phyloP scores from a whole-genome alignment of 768 basidiomycete species.

The Tricholomella constricta region DNA sequence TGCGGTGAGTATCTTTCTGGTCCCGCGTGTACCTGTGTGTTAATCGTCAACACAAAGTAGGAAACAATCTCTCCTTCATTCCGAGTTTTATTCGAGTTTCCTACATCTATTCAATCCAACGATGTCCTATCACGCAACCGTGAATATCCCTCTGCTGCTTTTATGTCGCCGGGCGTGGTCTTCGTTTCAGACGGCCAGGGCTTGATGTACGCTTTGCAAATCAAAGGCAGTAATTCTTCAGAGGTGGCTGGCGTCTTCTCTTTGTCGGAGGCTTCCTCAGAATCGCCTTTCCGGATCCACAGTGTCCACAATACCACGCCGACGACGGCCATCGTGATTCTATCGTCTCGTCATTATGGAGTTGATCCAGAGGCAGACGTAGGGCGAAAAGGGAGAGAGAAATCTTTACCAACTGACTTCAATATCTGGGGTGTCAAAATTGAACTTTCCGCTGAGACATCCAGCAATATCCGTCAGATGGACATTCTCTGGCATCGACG shows the following conservation, averaged over 20 bases:
- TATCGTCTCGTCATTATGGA: slow-evolving; percentile 61
- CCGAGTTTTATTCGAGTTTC: slow-evolving; percentile 59
- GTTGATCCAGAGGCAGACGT: slow-evolving; percentile 18
- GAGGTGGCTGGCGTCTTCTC: slow-evolving; percentile 55
- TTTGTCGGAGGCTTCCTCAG: slow-evolving; percentile 40
- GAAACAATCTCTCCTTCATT: slow-evolving; percentile 52
- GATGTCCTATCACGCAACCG: slow-evolving; percentile 43
- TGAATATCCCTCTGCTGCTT: slow-evolving; percentile 77
- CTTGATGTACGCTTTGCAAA: slow-evolving; percentile 58
- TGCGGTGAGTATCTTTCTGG: slow-evolving; percentile 50
- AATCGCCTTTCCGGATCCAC: slow-evolving; percentile 39
- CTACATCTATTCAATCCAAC: slow-evolving; percentile 48
- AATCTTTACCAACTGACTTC: slow-evolving; percentile 44
- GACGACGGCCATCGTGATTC: slow-evolving; percentile 43
- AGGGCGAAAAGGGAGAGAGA: slow-evolving; percentile 21
- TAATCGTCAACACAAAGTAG: slow-evolving; percentile 43
- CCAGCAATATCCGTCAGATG: slow-evolving; percentile 38
- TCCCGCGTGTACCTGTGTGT: slow-evolving; percentile 5
- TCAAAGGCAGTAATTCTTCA: slow-evolving; percentile 41
- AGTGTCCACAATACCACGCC: slow-evolving; percentile 31
- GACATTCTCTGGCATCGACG: slow-evolving; percentile 70
- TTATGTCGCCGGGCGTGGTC: slow-evolving; percentile 49
- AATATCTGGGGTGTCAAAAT: slow-evolving; percentile 68
- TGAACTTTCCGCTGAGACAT: slow-evolving; percentile 38
- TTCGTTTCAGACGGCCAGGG: slow-evolving; percentile 74